Base-by-base conservation (phyloP, 352 stramenopile genomes). In the Globisporangium echinulatum region DNA sequence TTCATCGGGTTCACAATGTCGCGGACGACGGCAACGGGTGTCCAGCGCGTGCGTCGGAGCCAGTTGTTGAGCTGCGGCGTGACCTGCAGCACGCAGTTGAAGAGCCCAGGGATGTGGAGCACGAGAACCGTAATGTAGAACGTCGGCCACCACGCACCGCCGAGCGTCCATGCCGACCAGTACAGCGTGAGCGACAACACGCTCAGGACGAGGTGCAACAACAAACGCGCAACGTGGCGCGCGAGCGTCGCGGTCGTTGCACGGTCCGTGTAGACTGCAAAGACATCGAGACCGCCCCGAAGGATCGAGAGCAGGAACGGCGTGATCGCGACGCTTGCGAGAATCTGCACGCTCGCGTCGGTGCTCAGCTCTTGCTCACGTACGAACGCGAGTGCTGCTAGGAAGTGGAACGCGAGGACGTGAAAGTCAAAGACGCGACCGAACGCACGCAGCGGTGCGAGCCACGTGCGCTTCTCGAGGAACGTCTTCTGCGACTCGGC, bases 351-450 rank as follows among this genome's bases (percentile, higher is more conserved):
- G 19, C 87, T 87, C 50, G 94, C 96, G 0, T 84, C 67, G 52
- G 88, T 77, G 50, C 85, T 87, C 77, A 97, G 92, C 36, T 98
- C 86, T 54, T 99, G 80, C 55, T 97, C 88, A 40, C 76, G 75
- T 5, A 77, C 79, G 58, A 99, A 99, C 15, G 95, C 93, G 19
- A 98, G 63, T 6, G 94, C 80, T 7, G 80, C 87, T 19, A 99
- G 74, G 13, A 99, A 82, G 63, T 98, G 97, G 75, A 99, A 99
- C 7, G 93, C 91, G 33, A 98, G 77, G 54, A 99, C 90, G 70
- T 99, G 96, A 78, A 98, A 99, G 68, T 98, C 97, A 52, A 99
- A 91, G 49, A 99, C 92, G 19, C 97, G 90, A 57, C 86, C 88
- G 63, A 99, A 94, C 6, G 95, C 94, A 44, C 98, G 90, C 42